Conservation (phyloP, 116 monocot genomes). For the Cymodocea nodosa region DNA sequence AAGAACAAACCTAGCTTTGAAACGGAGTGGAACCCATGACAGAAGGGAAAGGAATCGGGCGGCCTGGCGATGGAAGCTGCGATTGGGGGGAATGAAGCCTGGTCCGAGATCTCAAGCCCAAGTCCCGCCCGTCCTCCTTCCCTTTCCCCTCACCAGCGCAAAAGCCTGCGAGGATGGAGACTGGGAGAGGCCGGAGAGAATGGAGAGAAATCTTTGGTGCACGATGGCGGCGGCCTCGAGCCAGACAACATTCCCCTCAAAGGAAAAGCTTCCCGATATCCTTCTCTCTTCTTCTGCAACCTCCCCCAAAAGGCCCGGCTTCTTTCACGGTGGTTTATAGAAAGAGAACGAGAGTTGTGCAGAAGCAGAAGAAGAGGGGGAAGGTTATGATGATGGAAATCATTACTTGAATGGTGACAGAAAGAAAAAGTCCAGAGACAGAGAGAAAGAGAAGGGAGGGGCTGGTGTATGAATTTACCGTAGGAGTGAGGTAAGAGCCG, state of each 20-base stretch:
- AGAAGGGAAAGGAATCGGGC: neutral
- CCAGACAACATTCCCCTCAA: constrained; percentile 32
- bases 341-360: neutral
- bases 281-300: neutral
- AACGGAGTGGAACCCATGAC: neutral
- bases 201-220: neutral
- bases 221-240: constrained; percentile 7
- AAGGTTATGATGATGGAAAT: constrained; percentile 4
- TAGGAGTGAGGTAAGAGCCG: no score
- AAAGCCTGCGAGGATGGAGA: no score
- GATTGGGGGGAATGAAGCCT: constrained; percentile 99
- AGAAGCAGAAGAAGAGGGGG: neutral
- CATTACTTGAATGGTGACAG: neutral
- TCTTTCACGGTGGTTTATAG: constrained; percentile 11
- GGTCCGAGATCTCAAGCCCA: constrained; percentile 74
- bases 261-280: constrained; percentile 14
- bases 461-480: no score
- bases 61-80: constrained; percentile 3
- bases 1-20: neutral
- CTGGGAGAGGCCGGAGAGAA: no score
- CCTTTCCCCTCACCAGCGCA: neutral
- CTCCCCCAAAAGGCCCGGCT: constrained; percentile 2
- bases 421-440: neutral
- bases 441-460: no score
- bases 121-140: neutral